Evolutionary conservation across 768 basidiomycete species (phyloP).

Genomic region (Cyclocybe aegerita): DNA sequence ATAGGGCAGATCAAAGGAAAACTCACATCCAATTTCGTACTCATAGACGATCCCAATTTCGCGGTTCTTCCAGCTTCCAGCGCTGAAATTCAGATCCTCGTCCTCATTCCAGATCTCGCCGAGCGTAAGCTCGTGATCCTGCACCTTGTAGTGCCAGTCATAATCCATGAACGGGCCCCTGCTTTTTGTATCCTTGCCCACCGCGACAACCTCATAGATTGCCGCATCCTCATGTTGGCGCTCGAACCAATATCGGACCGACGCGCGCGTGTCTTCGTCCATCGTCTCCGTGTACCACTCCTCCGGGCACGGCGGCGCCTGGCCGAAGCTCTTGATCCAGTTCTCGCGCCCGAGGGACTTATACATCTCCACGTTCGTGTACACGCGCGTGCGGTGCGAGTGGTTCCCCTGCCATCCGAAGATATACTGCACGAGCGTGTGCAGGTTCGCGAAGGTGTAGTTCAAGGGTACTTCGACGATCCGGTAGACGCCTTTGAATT

Average conservation of each 20-base stretch:
- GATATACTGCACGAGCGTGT: conserved; percentile 58
- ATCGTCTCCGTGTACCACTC: neutral
- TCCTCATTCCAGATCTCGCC: conserved; percentile 10
- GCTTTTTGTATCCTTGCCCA: conserved; percentile 7
- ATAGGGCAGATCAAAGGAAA: neutral
- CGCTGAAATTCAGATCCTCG: conserved; percentile 10
- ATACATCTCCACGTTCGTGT: conserved; percentile 14
- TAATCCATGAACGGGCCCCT: conserved; percentile 3
- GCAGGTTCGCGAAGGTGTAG: conserved; percentile 65
- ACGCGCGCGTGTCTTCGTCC: neutral
- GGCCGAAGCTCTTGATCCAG: conserved; percentile 12
- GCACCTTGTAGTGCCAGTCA: conserved; percentile 8
- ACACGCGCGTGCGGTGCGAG: conserved; percentile 9
- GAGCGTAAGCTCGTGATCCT: conserved; percentile 9
- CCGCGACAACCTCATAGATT: conserved; percentile 11
- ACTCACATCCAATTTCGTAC: conserved; percentile 9
- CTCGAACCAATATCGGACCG: conserved; percentile 1
- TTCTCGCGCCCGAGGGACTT: conserved; percentile 3
- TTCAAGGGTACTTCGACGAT: conserved; percentile 65
- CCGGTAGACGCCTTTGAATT: conserved; percentile 45
- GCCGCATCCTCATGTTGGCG: conserved; percentile 5
- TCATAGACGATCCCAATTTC: conserved; percentile 12
- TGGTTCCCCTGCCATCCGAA: conserved; percentile 36
- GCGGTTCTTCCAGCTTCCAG: conserved; percentile 4
- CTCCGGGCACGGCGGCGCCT: conserved; percentile 6